These are phyloP conservation scores for Grosmannia penicillata DNA, from an alignment of 2,329 filamentous ascomycete species.

Conservation along the genomic window DNA sequence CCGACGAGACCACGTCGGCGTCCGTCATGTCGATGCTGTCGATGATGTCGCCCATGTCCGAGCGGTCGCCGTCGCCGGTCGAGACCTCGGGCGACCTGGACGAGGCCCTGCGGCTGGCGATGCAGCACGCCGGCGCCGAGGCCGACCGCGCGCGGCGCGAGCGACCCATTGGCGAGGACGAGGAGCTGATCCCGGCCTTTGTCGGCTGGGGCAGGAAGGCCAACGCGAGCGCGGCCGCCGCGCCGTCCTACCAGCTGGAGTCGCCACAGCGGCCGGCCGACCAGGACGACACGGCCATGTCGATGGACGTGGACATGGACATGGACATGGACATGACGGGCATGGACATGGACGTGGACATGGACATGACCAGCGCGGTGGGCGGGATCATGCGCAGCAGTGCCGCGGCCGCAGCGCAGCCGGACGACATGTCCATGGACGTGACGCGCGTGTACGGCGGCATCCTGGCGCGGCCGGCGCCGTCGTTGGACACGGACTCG, in stretches of 20 bases:
- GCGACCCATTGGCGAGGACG: conserved; percentile 47
- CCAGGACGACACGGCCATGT: conserved; percentile 26
- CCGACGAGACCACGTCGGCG: conserved; percentile 60
- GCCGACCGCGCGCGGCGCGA: conserved; percentile 25
- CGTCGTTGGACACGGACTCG: conserved; percentile 4
- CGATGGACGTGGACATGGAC: conserved; percentile 35
- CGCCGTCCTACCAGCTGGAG: conserved; percentile 5
- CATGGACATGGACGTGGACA: conserved; percentile 26
- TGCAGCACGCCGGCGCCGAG: conserved; percentile 47
- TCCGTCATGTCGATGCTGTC: conserved; percentile 41
- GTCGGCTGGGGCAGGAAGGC: conserved; percentile 53
- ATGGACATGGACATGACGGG: no score
- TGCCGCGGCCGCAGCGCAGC: background rate
- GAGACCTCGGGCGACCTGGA: conserved; percentile 63
- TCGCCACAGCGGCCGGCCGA: conserved; percentile 6
- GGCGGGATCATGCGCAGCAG: conserved; percentile 23
- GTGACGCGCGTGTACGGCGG: conserved; percentile 71
- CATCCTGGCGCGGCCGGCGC: conserved; percentile 44
- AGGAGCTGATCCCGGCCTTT: conserved; percentile 63
- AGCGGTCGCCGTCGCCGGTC: conserved; percentile 35
- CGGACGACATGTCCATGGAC: conserved; percentile 72
- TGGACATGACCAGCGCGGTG: conserved; percentile 42
- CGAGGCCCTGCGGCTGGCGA: conserved; percentile 61
- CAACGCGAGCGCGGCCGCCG: conserved; percentile 9
- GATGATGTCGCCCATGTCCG: conserved; percentile 26